Base-by-base conservation (phyloP, 192 early-diverging fungal species). In the Helicostylum pulchrum region DNA sequence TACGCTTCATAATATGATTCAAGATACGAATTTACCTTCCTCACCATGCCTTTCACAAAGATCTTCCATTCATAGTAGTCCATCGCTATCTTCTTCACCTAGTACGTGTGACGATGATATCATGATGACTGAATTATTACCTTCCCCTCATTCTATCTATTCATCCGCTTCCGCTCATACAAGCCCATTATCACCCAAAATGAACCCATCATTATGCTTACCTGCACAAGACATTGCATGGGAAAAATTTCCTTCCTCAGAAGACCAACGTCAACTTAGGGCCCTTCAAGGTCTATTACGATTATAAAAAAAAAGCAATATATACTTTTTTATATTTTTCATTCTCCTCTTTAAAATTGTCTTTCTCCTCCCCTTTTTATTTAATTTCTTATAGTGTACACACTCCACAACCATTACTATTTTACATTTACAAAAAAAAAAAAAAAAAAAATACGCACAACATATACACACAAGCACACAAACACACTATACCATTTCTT, bases 261-360 rank as follows among this genome's bases (percentile, higher is more conserved):
- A 75, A 60, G 74, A 77, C 31, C 61, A 67, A 62, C 64, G 73
- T 36, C 71, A 77, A 68, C 47, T 77, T n/a, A 65, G 70, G 58
- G 64, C 71, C 9, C 32, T 73, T 12, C 66, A 73, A 43, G 56
- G 56, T 2, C 65, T 60, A 30, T 66, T 72, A 19, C 45, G 61
- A 48, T 61, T 72, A 49, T 72, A 58, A 67, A 47, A 15, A 55
- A n/a, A n/a, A n/a, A 34, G 20, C 32, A 42, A 31, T 45, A 20
- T 44, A 34, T 42, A 20, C 26, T 26, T 60, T 34, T 19, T 32
- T 60, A 32, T 49, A 2, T 26, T 26, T 26, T 46, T 53, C 30
- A 46, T 62, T 36, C 26, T 56, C 10, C 30, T 64, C 34, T 48
- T 55, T 42, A 54, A 64, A 36, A 12, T 53, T 31, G 47, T 21